These are phyloP conservation scores for Quercus engelmannii DNA, from an alignment of 306 rosid genomes.

Conservation along the genomic window DNA sequence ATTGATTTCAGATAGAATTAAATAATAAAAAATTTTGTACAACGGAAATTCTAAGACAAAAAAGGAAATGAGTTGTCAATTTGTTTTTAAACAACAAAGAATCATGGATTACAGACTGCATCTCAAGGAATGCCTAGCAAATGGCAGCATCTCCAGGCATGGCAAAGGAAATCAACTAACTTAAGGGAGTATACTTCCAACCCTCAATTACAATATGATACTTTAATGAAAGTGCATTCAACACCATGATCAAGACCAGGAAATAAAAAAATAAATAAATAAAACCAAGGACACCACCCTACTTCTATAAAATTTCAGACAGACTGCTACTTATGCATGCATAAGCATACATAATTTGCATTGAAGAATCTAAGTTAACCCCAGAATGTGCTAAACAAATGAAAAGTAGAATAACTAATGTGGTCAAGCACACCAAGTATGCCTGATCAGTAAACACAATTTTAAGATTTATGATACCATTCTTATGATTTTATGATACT, in stretches of 20 bases:
- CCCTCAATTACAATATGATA: background rate
- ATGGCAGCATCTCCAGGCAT: background rate
- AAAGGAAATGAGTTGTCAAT: background rate
- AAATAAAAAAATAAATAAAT: background rate
- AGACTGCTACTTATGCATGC: background rate
- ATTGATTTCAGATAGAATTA: background rate
- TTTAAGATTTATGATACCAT: background rate
- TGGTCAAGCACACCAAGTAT: background rate
- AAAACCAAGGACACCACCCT: background rate
- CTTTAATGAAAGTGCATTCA: background rate
- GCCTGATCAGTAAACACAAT: background rate
- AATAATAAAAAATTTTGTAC: background rate
- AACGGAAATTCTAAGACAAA: background rate
- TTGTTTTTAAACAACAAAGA: background rate
- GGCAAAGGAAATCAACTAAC: background rate
- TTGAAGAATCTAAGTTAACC: background rate
- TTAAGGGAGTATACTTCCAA: background rate
- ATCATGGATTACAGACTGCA: background rate
- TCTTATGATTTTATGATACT: background rate
- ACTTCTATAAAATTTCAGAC: background rate
- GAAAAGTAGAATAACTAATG: background rate
- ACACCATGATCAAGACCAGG: background rate
- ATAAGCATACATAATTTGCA: background rate
- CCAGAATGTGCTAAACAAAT: background rate
- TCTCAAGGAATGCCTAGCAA: background rate